Base-by-base conservation (phyloP, 2,329 filamentous ascomycete genomes). In the Diatrype stigma region DNA sequence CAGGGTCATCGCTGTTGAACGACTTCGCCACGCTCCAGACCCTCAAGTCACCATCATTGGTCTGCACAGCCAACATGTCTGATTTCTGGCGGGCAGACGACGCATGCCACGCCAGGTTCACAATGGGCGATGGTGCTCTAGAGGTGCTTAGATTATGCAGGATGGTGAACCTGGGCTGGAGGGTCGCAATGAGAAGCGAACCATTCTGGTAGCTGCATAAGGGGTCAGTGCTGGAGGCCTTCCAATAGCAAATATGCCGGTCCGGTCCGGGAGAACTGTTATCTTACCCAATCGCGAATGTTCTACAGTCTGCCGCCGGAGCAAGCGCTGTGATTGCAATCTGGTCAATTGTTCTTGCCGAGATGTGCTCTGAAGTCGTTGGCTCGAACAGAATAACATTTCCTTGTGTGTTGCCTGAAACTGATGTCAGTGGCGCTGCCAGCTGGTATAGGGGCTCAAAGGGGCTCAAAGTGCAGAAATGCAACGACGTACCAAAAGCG, bases 11-110 rank as follows among this genome's bases (percentile, higher is more conserved):
- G 61, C 80, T 70, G 67, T 85, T 78, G 67, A 86, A 75, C 53
- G 80, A 81, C 70, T 97, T 99, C 19, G 93, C 84, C 49, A 99
- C 88, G 64, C 94, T 99, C 94, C 94, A 99, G 19, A 99, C 92
- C 60, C 92, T 82, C 44, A 99, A 75, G 65, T 99, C 93, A 19
- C 94, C 93, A 65, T 96, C 92, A 47, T 87, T 81, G 3, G 90
- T 94, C 70, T 97, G 93, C 8, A 91, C 89, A 1, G 93, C 93
- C 62, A 99, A 76, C 94, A 99, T 99, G 64, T 97, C 93, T 1
- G 94, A 96, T 71, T 96, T 96, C 69, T 96, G 92, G 59, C 92
- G 90, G 0, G 92, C 88, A 0, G 94, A 96, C 0, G 94, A 96
- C 35, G 93, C 92, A 76, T 99, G 94, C 94, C 94, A 99, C 52